These are phyloP conservation scores for Isoetes engelmannii DNA, from an alignment of 83 land plant genomes.

Conservation along the genomic window DNA sequence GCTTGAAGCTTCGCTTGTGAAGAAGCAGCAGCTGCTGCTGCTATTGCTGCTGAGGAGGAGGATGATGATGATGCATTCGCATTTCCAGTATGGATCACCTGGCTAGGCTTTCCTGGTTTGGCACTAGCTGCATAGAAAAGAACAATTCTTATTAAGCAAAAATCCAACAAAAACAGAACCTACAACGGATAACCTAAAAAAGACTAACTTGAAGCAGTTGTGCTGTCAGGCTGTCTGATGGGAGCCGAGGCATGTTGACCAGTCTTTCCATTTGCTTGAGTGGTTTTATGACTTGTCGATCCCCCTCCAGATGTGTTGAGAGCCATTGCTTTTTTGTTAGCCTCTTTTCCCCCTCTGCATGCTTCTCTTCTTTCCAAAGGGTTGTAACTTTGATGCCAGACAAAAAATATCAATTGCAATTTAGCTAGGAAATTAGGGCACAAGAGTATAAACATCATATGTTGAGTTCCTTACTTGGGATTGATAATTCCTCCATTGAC, in stretches of 20 bases:
- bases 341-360: conserved; percentile 81
- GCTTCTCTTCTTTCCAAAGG: conserved; percentile 72
- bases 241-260: too few species aligned
- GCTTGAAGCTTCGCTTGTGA: conserved; percentile 1
- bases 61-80: background rate
- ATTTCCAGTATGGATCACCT: too few species aligned
- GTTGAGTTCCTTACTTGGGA: conserved; percentile 13
- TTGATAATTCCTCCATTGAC: conserved; percentile 42
- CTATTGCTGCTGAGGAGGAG: background rate
- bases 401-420: background rate
- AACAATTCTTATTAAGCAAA: too few species aligned
- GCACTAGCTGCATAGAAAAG: too few species aligned
- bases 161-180: too few species aligned
- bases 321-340: conserved; percentile 41
- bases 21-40: background rate
- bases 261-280: too few species aligned
- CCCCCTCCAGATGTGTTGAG: background rate
- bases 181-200: too few species aligned
- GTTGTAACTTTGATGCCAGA: conserved; percentile 52
- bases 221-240: too few species aligned
- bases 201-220: too few species aligned
- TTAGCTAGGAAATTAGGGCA: background rate
- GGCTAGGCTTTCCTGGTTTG: too few species aligned
- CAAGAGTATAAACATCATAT: background rate
- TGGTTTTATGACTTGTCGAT: too few species aligned